phyloP scores from a whole-genome alignment of 306 rosid genomes.

The Casuarina cunninghamiana region DNA sequence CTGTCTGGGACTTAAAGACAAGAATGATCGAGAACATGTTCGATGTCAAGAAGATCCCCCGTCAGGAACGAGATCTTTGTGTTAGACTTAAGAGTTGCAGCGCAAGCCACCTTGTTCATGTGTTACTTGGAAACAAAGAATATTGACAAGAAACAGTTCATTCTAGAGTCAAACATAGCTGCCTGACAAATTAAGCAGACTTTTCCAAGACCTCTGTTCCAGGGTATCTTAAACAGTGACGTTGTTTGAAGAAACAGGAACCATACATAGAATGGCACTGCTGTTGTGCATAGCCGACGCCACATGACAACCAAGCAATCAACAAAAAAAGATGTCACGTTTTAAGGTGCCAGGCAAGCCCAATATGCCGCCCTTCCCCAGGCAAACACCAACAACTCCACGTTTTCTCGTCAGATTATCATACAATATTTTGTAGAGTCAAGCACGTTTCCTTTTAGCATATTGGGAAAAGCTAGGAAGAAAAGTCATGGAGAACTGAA shows the following conservation, averaged over 20 bases:
- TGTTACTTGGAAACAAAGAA: not conserved
- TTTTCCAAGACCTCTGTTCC: slow-evolving; percentile 5
- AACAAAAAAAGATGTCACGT: slow-evolving; percentile 1
- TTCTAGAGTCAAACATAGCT: slow-evolving; percentile 26
- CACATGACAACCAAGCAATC: slow-evolving; percentile 11
- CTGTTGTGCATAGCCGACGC: slow-evolving; percentile 10
- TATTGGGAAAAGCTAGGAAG: slow-evolving; percentile 7
- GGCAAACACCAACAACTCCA: slow-evolving; percentile 32
- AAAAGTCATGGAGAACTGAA: not conserved
- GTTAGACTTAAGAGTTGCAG: no score
- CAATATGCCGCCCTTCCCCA: slow-evolving; percentile 35
- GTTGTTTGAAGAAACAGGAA: slow-evolving; percentile 22
- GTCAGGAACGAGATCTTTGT: no score
- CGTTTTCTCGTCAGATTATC: slow-evolving; percentile 26
- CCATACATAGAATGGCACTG: slow-evolving; percentile 24
- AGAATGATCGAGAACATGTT: no score
- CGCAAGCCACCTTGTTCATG: no score
- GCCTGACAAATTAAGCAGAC: slow-evolving; percentile 32
- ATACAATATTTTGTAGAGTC: slow-evolving; percentile 34
- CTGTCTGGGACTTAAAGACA: no score
- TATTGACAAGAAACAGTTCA: not conserved
- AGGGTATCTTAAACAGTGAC: not conserved
- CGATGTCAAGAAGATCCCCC: no score
- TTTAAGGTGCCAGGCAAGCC: slow-evolving; percentile 33
- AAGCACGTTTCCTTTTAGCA: slow-evolving; percentile 52